phyloP scores from a whole-genome alignment of 306 rosid species.

The Prunus salicina region DNA sequence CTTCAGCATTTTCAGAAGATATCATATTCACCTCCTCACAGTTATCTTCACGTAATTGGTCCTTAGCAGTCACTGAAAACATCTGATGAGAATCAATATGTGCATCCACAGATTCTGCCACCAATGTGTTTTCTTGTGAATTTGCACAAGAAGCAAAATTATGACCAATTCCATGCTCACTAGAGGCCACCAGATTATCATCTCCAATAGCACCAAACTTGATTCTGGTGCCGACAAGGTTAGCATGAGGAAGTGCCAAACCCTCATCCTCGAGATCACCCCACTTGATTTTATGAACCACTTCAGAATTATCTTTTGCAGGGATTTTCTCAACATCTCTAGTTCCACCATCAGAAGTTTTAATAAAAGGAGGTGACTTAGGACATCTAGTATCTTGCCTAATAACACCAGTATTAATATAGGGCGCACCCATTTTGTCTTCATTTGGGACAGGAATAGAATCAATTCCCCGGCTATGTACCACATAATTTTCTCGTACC shows the following conservation, averaged over 20 bases:
- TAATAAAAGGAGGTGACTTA: constrained; percentile 31
- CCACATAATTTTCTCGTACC: constrained; percentile 37
- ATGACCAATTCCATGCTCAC: constrained; percentile 42
- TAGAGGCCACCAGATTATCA: constrained; percentile 50
- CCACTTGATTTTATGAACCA: constrained; percentile 55
- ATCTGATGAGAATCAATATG: constrained; percentile 36
- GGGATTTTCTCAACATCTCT: constrained; percentile 38
- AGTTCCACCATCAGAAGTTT: constrained; percentile 37
- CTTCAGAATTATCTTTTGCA: constrained; percentile 39
- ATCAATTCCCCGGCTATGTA: constrained; percentile 34
- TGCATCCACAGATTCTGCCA: constrained; percentile 23
- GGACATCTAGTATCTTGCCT: constrained; percentile 35
- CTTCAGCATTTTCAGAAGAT: constrained; percentile 36
- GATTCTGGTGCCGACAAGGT: constrained; percentile 60
- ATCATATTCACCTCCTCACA: constrained; percentile 32
- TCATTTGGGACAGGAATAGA: constrained; percentile 39
- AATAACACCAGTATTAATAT: constrained; percentile 28
- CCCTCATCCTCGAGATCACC: constrained; percentile 61
- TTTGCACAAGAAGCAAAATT: constrained; percentile 24
- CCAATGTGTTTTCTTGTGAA: constrained; percentile 38
- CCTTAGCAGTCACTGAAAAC: constrained; percentile 29
- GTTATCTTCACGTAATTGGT: constrained; percentile 29
- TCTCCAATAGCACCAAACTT: constrained; percentile 90
- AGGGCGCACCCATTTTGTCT: constrained; percentile 24
- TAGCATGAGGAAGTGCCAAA: constrained; percentile 46